Conservation (phyloP, 257 asterid species). For the Solanum ossicruentum region DNA sequence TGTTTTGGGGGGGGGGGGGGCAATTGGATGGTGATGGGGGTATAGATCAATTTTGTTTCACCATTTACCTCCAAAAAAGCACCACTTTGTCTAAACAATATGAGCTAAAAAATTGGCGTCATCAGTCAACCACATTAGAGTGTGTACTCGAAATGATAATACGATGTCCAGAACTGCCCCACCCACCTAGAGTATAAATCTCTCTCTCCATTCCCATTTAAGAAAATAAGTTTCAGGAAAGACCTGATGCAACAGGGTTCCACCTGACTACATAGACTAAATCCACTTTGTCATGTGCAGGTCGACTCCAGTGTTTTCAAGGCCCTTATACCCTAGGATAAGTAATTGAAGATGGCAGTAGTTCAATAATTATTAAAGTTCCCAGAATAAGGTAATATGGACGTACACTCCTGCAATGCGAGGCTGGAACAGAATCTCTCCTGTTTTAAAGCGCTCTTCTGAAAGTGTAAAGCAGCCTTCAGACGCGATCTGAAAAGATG, state of each 20-base stretch:
- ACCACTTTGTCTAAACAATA: neutral
- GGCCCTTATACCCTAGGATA: neutral
- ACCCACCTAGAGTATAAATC: neutral
- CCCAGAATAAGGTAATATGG: conserved; percentile 9
- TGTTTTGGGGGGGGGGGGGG: neutral
- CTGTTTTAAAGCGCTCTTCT: conserved; percentile 88
- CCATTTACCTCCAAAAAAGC: neutral
- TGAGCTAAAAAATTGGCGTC: neutral
- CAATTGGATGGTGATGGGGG: neutral
- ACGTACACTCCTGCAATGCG: conserved; percentile 86
- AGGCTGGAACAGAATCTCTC: conserved; percentile 86
- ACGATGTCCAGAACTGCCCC: neutral
- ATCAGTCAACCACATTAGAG: neutral
- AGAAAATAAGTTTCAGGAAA: neutral
- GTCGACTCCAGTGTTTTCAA: neutral
- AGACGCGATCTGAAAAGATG: conserved; percentile 52
- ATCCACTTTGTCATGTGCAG: neutral
- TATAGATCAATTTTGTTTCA: neutral
- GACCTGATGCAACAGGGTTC: neutral
- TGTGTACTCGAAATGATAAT: neutral
- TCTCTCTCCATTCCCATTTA: neutral
- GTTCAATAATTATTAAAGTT: conserved; percentile 3
- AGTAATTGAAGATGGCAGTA: neutral
- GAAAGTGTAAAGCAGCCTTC: conserved; percentile 63
- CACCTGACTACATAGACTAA: neutral